Evolutionary conservation across 2,329 filamentous ascomycete genomes (phyloP).

Genomic region (Xylaria sp.): DNA sequence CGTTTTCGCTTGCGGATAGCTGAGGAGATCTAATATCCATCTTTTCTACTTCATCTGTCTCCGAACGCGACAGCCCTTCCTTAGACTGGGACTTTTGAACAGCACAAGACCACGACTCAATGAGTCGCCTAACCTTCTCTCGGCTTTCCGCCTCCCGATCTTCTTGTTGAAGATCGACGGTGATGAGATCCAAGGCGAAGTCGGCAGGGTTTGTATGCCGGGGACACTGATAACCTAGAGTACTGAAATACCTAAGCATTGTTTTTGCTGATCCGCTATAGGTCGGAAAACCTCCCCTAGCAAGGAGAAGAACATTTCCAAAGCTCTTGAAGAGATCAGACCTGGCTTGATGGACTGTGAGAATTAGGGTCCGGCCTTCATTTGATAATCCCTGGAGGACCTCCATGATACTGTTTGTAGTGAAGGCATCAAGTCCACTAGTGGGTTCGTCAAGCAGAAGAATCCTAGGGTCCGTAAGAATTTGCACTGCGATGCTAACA

Average conservation of each 20-base stretch:
- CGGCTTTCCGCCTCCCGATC: slow-evolving; percentile 70
- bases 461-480: slow-evolving; percentile 78
- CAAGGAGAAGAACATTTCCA: slow-evolving; percentile 75
- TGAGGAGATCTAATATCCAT: neutral
- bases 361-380: slow-evolving; percentile 76
- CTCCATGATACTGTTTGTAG: slow-evolving; percentile 79
- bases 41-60: slow-evolving; percentile 4
- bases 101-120: slow-evolving; percentile 64
- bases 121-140: slow-evolving; percentile 68
- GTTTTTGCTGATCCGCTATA: slow-evolving; percentile 71
- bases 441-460: slow-evolving; percentile 81
- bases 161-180: slow-evolving; percentile 76
- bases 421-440: slow-evolving; percentile 80
- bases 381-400: slow-evolving; percentile 75
- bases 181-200: slow-evolving; percentile 80
- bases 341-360: slow-evolving; percentile 64
- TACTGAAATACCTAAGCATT: slow-evolving; percentile 73
- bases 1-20: neutral
- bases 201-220: slow-evolving; percentile 79
- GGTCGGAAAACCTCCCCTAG: slow-evolving; percentile 73
- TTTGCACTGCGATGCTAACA: slow-evolving; percentile 80
- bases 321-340: slow-evolving; percentile 78
- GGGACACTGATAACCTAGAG: slow-evolving; percentile 71
- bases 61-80: neutral
- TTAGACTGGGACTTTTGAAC: slow-evolving; percentile 10